A percentile compares a stretch with the other conserved stretches of the same genome.
These are phyloP conservation scores for Pythium coloratum DNA, from an alignment of 352 stramenopile species.

Conservation along the genomic window DNA sequence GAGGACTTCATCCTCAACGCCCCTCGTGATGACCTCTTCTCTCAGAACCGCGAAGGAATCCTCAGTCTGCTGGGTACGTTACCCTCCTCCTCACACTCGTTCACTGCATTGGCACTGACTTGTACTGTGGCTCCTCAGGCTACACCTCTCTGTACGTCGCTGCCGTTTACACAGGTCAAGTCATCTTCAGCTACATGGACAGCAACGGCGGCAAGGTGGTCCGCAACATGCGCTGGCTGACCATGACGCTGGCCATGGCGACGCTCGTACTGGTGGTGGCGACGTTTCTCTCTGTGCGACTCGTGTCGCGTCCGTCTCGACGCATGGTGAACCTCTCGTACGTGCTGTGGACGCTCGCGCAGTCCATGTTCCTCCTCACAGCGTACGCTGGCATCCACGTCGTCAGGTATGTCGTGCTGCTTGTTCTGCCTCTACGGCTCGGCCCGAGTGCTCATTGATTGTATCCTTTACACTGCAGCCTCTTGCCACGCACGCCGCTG, in stretches of 20 bases:
- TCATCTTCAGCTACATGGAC: constrained; percentile 72
- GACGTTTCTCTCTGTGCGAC: constrained; percentile 55
- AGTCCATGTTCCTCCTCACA: constrained; percentile 58
- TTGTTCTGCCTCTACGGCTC: too few relatives aligned
- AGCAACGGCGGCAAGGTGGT: constrained; percentile 52
- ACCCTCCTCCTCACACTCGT: too few relatives aligned
- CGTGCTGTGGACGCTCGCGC: constrained; percentile 71
- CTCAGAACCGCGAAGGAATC: constrained; percentile 95
- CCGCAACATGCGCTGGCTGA: constrained; percentile 67
- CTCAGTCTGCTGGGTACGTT: constrained; percentile 83
- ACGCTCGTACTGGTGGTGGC: constrained; percentile 43
- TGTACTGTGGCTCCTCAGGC: constrained; percentile 38
- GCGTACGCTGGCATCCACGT: constrained; percentile 62
- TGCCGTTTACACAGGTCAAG: constrained; percentile 54
- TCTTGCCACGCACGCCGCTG: constrained; percentile 61
- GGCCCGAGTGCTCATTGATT: too few relatives aligned
- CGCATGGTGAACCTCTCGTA: constrained; percentile 86
- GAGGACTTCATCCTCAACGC: constrained; percentile 80
- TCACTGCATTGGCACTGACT: too few relatives aligned
- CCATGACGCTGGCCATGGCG: constrained; percentile 42
- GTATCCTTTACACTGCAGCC: constrained; percentile 28
- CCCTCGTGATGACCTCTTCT: constrained; percentile 77
- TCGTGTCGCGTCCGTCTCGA: constrained; percentile 63
- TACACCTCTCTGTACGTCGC: constrained; percentile 92
- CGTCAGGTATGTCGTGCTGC: constrained; percentile 43